Base-by-base conservation (phyloP, 73 alveolate species). In the Diophrys appendiculata region DNA sequence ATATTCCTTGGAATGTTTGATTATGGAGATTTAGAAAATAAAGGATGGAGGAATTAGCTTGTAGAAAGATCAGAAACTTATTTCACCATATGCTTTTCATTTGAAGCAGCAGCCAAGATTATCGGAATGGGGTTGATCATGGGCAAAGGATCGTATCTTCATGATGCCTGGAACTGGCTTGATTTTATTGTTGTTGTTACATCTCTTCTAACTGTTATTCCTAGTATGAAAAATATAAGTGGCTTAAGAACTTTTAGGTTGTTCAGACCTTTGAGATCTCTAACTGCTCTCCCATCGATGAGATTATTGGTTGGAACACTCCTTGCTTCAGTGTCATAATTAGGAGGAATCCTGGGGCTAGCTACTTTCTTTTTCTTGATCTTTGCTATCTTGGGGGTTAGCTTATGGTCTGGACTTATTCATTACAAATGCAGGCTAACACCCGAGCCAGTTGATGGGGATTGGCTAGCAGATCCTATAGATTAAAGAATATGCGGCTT, bases 111-210 rank as follows among this genome's bases (percentile, higher is more conserved):
- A 25, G 3, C 14, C 5, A 35, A 72, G 31, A 72, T 72, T 5
- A 29, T 72, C 27, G 86, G 72, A 0, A 31, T 68, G 69, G 86
- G 86, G 25, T 77, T 77, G 64, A 68, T 77, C 0, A 29, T 5
- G 1, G 77, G 79, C 25, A 34, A 34, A 24, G 71, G 65, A 11
- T 27, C 54, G n/a, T 75, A 75, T 35, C 26, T 75, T 29, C 23
- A 53, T 33, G 83, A 75, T 26, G 68, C 75, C 0, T 85, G 93
- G 89, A 85, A 85, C 69, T 85, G 89, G 86, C 29, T 85, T 22
- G 93, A 85, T 69, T 85, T 85, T 72, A 54, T 85, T 18, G 90
- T 79, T 25, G 90, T 85, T 0, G 31, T 85, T 13, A 70, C 80
- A 27, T 55, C 87, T 11, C 29, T 85, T 28, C 32, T 80, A 25